A percentile compares a stretch with the other conserved stretches of the same genome.
These are phyloP conservation scores for Aegilops longissima DNA, from an alignment of 176 grass and related monocot genomes.

Conservation along the genomic window DNA sequence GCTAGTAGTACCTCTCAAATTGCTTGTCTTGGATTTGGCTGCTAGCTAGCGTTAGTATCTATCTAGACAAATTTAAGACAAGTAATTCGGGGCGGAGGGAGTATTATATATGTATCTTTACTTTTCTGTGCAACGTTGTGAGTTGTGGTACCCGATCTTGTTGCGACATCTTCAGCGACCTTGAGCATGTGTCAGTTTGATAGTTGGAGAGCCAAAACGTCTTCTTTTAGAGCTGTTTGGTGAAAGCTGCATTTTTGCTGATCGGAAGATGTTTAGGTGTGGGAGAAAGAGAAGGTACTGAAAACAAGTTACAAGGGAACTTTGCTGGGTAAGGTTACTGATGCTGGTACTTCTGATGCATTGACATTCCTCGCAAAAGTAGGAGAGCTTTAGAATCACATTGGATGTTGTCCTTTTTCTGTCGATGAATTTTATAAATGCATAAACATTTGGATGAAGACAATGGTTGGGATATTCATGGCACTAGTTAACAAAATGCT, in stretches of 20 bases:
- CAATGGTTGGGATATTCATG: background rate
- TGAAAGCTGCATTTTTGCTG: too few relatives aligned
- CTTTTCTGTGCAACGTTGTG: background rate
- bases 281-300: too few relatives aligned
- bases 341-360: background rate
- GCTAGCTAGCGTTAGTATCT: too few relatives aligned
- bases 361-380: background rate
- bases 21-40: too few relatives aligned
- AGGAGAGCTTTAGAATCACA: background rate
- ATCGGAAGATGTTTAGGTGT: too few relatives aligned
- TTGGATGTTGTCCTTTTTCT: background rate
- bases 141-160: background rate
- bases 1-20: background rate
- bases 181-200: background rate
- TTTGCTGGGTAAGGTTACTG: background rate
- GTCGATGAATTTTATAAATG: background rate
- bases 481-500: background rate
- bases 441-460: background rate
- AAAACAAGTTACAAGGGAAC: background rate
- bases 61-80: too few relatives aligned
- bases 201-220: background rate
- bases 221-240: background rate
- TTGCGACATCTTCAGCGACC: background rate
- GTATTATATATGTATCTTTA: slow-evolving; percentile 5
- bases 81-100: too few relatives aligned